Base-by-base conservation (phyloP, 768 basidiomycete species). In the Leccinum arenicola region DNA sequence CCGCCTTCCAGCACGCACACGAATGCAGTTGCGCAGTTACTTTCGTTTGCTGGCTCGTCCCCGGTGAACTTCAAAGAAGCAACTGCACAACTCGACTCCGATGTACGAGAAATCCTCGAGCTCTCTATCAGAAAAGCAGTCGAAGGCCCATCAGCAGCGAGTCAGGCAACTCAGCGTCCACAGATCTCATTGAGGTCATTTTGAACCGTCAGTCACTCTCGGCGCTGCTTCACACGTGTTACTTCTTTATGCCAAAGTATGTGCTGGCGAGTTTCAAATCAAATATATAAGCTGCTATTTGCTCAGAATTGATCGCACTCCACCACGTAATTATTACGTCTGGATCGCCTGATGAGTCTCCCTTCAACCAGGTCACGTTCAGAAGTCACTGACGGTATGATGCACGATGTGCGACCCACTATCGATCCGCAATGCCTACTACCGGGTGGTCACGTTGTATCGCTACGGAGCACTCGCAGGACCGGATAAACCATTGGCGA, bases 41-140 rank as follows among this genome's bases (percentile, higher is more conserved):
- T 98, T 29, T 73, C 78, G 2, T 87, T 91, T 58, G 94, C 94
- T 0, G 81, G 88, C 1, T 74, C 81, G 0, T 83, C 86, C 3
- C 89, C 95, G 0, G 69, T 75, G 4, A 82, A 88, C 12, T 98
- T 98, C 82, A 93, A 91, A 70, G 91, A 93, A 49, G 92, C 89
- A 1, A 88, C 91, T 3, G 80, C 76, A 9, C 84, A 81, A 51
- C 78, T 98, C 21, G 85, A 88, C 29, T 69, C 77, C 7, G 71
- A 78, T 0, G 79, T 79, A 6, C 76, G 86, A 49, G 85, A 87
- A 51, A 73, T 82, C 23, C 71, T 98, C 54, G 95, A 98, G 70
- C 78, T 81, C 48, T 87, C 89, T 1, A 83, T 97, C 52, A 82
- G 95, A 61, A 86, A 87, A 55, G 87, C 88, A 4, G 81, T 95